phyloP scores from a whole-genome alignment of 768 basidiomycete species.

The Chalciporus piperatus region DNA sequence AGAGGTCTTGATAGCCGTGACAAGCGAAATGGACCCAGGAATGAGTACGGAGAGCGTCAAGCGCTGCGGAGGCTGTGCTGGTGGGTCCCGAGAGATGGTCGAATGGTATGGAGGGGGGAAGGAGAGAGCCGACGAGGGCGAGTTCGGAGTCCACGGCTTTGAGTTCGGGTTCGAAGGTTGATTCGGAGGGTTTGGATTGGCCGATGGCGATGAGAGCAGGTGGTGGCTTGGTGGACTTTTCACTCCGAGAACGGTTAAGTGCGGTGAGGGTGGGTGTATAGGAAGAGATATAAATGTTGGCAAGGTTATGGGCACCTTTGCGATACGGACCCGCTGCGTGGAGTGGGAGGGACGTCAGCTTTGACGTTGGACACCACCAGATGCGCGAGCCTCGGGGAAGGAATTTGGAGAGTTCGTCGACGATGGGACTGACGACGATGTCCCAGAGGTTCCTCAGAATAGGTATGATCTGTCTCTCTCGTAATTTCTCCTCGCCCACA shows the following conservation, averaged over 20 bases:
- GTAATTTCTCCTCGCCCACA: conserved; percentile 21
- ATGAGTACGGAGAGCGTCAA: conserved; percentile 15
- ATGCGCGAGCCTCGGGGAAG: conserved; percentile 24
- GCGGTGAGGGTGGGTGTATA: conserved; percentile 34
- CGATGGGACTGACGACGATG: conserved; percentile 19
- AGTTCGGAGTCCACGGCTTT: conserved; percentile 18
- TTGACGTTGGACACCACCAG: conserved; percentile 36
- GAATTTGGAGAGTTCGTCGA: conserved; percentile 10
- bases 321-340: conserved; percentile 33
- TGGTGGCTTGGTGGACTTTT: background rate
- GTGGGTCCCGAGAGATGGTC: conserved; percentile 9
- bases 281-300: conserved; percentile 29
- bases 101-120: conserved; percentile 15
- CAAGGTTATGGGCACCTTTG: conserved; percentile 6
- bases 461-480: conserved; percentile 12
- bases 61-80: conserved; percentile 13
- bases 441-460: conserved; percentile 27
- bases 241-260: conserved; percentile 22
- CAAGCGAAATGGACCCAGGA: conserved; percentile 33
- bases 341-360: conserved; percentile 28
- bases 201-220: background rate
- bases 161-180: conserved; percentile 7
- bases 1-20: conserved; percentile 22
- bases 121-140: conserved; percentile 16
- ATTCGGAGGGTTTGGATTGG: background rate